A percentile compares a stretch with the other conserved stretches of the same genome.
These are phyloP conservation scores for Entomophthora muscae DNA, from an alignment of 371 early-diverging fungal species.

Conservation along the genomic window DNA sequence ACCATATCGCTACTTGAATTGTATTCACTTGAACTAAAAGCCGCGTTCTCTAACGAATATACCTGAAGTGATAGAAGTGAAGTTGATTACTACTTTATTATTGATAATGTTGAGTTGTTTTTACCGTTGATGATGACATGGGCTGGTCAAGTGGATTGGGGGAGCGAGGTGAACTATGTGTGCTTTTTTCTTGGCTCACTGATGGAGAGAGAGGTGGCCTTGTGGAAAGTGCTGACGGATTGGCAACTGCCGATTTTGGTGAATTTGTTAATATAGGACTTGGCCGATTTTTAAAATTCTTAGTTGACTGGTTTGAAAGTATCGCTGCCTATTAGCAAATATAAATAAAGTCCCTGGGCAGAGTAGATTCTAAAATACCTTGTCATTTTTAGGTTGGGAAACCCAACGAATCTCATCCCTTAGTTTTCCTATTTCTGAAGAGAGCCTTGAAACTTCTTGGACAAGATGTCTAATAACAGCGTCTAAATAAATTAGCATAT, in stretches of 20 bases:
- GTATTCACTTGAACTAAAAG: constrained; percentile 16
- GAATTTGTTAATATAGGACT: background rate
- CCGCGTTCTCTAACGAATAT: background rate
- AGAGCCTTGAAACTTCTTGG: constrained; percentile 29
- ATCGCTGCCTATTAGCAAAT: background rate
- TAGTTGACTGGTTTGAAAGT: background rate
- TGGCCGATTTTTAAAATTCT: background rate
- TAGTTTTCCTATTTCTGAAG: constrained; percentile 25
- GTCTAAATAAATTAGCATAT: constrained; percentile 18
- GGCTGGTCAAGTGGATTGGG: constrained; percentile 10
- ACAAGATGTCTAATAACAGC: constrained; percentile 24
- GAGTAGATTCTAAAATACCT: constrained; percentile 19
- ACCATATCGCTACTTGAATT: constrained; percentile 36
- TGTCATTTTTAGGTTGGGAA: constrained; percentile 28
- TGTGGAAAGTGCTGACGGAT: background rate
- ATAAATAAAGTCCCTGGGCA: background rate
- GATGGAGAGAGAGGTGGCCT: background rate
- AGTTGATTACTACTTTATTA: background rate
- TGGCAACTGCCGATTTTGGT: background rate
- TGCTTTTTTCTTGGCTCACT: background rate
- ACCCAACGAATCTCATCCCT: constrained; percentile 24
- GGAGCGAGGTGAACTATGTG: constrained; percentile 8
- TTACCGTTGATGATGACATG: background rate
- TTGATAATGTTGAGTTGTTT: background rate
- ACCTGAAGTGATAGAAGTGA: background rate